Percentiles rank a stretch among this genome's conserved stretches.
These are phyloP conservation scores for Pythium plurisporium DNA, from an alignment of 352 stramenopile species.

Conservation along the genomic window DNA sequence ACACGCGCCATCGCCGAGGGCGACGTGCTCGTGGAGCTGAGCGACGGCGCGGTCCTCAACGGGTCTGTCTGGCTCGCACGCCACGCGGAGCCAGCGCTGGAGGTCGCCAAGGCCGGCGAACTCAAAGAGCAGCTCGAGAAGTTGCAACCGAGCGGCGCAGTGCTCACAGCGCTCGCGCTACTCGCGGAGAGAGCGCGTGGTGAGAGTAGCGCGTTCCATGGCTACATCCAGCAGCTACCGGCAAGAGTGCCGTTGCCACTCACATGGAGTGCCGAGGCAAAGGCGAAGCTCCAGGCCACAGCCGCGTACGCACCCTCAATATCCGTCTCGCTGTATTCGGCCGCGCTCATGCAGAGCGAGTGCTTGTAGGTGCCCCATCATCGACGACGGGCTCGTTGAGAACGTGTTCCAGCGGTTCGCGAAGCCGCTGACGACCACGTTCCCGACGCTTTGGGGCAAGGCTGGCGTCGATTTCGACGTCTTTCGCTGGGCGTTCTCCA, in stretches of 20 bases:
- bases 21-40: constrained; percentile 40
- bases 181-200: constrained; percentile 36
- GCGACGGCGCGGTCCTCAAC: constrained; percentile 38
- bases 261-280: constrained; percentile 29
- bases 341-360: background rate
- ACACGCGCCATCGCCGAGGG: constrained; percentile 23
- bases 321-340: no score
- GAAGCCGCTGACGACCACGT: constrained; percentile 29
- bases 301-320: constrained; percentile 43
- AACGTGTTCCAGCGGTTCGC: constrained; percentile 42
- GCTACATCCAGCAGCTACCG: constrained; percentile 63
- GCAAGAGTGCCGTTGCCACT: constrained; percentile 43
- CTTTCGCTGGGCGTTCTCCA: constrained; percentile 64
- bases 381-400: constrained; percentile 53
- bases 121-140: constrained; percentile 26
- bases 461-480: constrained; percentile 28
- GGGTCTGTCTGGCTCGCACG: constrained; percentile 39
- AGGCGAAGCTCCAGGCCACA: constrained; percentile 39
- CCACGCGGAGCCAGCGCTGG: background rate
- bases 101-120: background rate
- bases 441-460: constrained; percentile 37
- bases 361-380: constrained; percentile 32
- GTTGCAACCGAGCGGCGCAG: constrained; percentile 40
- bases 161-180: constrained; percentile 43
- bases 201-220: constrained; percentile 37